These are phyloP conservation scores for Dunaliella salina DNA, from an alignment of 163 green algal genomes.

Conservation along the genomic window DNA sequence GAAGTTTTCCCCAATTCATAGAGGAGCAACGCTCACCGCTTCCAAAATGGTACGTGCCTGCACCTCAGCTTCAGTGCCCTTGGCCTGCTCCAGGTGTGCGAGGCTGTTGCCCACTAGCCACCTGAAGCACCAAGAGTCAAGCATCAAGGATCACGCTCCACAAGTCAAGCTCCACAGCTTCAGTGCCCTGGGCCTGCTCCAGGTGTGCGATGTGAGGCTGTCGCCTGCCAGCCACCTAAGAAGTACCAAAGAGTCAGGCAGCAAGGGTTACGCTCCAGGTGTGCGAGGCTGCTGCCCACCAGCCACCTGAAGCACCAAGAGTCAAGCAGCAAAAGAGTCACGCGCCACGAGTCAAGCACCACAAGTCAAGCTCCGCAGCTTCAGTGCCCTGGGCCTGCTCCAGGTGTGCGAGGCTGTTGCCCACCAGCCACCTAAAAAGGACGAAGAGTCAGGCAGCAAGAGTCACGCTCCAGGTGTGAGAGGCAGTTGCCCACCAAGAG, in stretches of 20 bases:
- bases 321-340: slow-evolving; percentile 29
- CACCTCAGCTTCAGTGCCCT: slow-evolving; percentile 10
- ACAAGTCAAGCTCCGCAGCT: slow-evolving; percentile 8
- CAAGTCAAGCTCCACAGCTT: slow-evolving; percentile 7
- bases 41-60: neutral
- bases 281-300: slow-evolving; percentile 49
- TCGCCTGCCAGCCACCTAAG: too few relatives aligned
- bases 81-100: slow-evolving; percentile 30
- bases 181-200: slow-evolving; percentile 12
- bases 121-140: slow-evolving; percentile 4
- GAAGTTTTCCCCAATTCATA: too few relatives aligned
- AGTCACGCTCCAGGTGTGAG: too few relatives aligned
- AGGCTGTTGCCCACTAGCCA: slow-evolving; percentile 58
- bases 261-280: too few relatives aligned
- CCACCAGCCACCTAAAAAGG: slow-evolving; percentile 46
- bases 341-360: too few relatives aligned
- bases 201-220: too few relatives aligned
- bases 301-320: slow-evolving; percentile 33
- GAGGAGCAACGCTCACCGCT: neutral
- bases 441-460: slow-evolving; percentile 16
- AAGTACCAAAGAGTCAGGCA: too few relatives aligned
- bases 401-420: slow-evolving; percentile 49
- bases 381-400: slow-evolving; percentile 12
- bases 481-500: too few relatives aligned
- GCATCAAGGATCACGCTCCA: too few relatives aligned